These are phyloP conservation scores for Pythium pyrilobum DNA, from an alignment of 352 stramenopile genomes.

Conservation along the genomic window DNA sequence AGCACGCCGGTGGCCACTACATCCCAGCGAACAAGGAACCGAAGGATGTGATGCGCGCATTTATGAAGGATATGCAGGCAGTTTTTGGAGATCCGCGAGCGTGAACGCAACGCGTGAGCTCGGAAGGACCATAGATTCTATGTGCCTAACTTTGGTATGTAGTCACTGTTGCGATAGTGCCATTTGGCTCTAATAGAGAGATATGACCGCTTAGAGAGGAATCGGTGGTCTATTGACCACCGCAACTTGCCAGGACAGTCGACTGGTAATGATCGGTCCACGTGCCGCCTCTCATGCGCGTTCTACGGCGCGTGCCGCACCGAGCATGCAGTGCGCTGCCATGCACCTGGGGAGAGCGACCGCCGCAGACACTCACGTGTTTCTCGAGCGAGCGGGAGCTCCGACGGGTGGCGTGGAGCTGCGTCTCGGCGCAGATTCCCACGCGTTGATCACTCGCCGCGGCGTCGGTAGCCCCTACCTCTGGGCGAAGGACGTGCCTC, in stretches of 20 bases:
- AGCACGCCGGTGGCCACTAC: slow-evolving; percentile 77
- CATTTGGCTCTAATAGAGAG: not conserved
- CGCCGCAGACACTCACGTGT: slow-evolving; percentile 31
- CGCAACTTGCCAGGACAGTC: too few relatives aligned
- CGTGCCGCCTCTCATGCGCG: not conserved
- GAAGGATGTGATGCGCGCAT: slow-evolving; percentile 67
- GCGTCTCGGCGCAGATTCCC: slow-evolving; percentile 26
- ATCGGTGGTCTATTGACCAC: too few relatives aligned
- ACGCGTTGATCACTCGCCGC: slow-evolving; percentile 24
- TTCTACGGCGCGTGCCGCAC: not conserved
- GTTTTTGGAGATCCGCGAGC: slow-evolving; percentile 2
- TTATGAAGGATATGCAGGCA: slow-evolving; percentile 43
- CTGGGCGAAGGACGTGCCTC: slow-evolving; percentile 68
- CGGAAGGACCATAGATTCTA: not conserved
- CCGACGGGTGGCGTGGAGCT: slow-evolving; percentile 17
- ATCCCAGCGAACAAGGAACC: slow-evolving; percentile 83
- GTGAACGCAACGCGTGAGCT: slow-evolving; percentile 1
- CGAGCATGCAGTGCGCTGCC: slow-evolving; percentile 12
- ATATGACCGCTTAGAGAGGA: slow-evolving; percentile 2
- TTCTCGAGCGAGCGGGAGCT: slow-evolving; percentile 25
- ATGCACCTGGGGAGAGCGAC: slow-evolving; percentile 52
- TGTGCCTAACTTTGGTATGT: not conserved
- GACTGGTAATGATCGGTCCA: slow-evolving; percentile 13
- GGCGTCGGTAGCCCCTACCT: slow-evolving; percentile 57
- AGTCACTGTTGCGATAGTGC: not conserved